Conservation (phyloP, 345 rosid species). For the Syzygium jambos region DNA sequence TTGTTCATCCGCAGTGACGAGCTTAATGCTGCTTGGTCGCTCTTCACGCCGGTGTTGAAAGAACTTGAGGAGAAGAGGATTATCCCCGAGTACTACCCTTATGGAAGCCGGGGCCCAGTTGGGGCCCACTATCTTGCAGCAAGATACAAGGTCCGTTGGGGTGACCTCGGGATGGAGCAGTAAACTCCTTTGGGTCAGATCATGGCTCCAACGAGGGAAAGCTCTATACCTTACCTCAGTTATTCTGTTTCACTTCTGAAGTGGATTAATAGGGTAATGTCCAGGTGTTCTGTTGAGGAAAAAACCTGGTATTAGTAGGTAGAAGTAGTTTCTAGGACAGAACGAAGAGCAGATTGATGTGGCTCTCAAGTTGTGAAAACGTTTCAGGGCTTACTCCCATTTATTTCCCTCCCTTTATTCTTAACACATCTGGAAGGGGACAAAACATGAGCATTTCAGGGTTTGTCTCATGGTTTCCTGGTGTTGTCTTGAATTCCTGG, state of each 20-base stretch:
- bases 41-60: slow-evolving; percentile 72
- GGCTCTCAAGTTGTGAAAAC: background rate
- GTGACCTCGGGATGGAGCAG: slow-evolving; percentile 64
- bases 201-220: background rate
- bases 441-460: background rate
- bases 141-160: slow-evolving; percentile 87
- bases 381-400: background rate
- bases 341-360: background rate
- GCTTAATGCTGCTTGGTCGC: slow-evolving; percentile 91
- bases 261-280: background rate
- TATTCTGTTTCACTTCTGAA: background rate
- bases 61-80: slow-evolving; percentile 81
- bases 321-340: background rate
- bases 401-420: background rate
- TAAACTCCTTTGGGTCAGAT: slow-evolving; percentile 5
- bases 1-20: slow-evolving; percentile 95
- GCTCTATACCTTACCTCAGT: background rate
- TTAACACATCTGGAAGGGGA: background rate
- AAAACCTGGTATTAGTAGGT: background rate
- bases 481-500: background rate
- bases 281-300: background rate
- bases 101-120: slow-evolving; percentile 98
- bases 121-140: slow-evolving; percentile 99
- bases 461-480: background rate
- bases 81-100: slow-evolving; percentile 84